Conservation (phyloP, 805 yeast species). For the Millerozyma miso region DNA sequence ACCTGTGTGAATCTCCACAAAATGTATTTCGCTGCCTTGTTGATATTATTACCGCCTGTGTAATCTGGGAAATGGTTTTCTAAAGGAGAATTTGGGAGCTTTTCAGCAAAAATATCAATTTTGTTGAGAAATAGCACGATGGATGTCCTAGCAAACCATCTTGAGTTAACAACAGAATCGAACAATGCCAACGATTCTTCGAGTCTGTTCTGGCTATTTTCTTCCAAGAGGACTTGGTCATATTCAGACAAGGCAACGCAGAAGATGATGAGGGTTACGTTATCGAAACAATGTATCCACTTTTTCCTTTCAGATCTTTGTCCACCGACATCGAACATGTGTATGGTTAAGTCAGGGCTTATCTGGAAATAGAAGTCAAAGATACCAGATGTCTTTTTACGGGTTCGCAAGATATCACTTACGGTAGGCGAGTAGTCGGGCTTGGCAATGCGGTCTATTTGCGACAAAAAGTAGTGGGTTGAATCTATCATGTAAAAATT, state of each 20-base stretch:
- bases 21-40: constrained; percentile 87
- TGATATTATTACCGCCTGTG: constrained; percentile 83
- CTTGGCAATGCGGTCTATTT: constrained; percentile 56
- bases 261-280: constrained; percentile 82
- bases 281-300: constrained; percentile 96
- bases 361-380: constrained; percentile 76
- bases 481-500: constrained; percentile 84
- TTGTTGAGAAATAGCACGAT: constrained; percentile 84
- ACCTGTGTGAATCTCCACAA: constrained; percentile 85
- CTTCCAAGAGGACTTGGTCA: constrained; percentile 81
- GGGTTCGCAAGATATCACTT: constrained; percentile 76
- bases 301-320: constrained; percentile 93
- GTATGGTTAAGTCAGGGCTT: constrained; percentile 47
- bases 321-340: constrained; percentile 83
- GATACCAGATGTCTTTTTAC: constrained; percentile 91
- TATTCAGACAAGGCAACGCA: constrained; percentile 91
- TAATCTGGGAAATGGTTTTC: constrained; percentile 86
- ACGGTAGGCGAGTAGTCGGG: constrained; percentile 66
- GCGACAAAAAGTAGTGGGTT: constrained; percentile 70
- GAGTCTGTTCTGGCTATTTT: constrained; percentile 67
- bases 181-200: constrained; percentile 80
- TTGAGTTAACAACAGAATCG: constrained; percentile 85
- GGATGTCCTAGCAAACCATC: constrained; percentile 88
- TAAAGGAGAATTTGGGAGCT: constrained; percentile 74
- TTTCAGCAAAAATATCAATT: constrained; percentile 85